These are phyloP conservation scores for Podaxis sp. DNA, from an alignment of 768 basidiomycete genomes.

Conservation along the genomic window DNA sequence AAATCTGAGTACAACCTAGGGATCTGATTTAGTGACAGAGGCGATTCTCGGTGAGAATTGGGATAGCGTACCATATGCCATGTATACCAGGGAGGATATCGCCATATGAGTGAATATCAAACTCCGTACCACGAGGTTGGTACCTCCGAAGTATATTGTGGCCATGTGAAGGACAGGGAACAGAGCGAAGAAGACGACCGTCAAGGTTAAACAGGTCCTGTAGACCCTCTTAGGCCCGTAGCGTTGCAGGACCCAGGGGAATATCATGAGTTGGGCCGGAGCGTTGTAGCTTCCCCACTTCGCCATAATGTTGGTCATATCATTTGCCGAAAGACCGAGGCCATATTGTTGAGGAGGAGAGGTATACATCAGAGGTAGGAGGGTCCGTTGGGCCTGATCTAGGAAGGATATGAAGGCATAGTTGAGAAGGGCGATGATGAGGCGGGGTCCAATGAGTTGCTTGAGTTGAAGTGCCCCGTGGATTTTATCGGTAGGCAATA, in stretches of 20 bases:
- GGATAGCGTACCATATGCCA: conserved; percentile 8
- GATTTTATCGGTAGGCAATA: conserved; percentile 4
- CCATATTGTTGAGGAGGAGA: conserved; percentile 55
- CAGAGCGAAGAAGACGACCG: conserved; percentile 17
- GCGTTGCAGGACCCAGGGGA: conserved; percentile 41
- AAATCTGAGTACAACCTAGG: conserved; percentile 13
- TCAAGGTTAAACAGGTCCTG: conserved; percentile 19
- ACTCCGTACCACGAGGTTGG: not conserved
- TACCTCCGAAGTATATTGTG: not conserved
- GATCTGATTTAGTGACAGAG: not conserved
- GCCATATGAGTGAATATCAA: conserved; percentile 10
- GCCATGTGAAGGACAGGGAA: conserved; percentile 16
- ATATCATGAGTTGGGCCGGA: conserved; percentile 46
- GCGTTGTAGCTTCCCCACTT: conserved; percentile 51
- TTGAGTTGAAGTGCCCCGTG: conserved; percentile 8
- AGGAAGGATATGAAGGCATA: conserved; percentile 29
- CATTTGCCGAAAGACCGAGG: conserved; percentile 51
- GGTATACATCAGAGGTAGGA: conserved; percentile 35
- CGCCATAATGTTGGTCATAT: conserved; percentile 53
- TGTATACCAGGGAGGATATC: conserved; percentile 8
- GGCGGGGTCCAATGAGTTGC: conserved; percentile 22
- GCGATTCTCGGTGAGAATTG: not conserved
- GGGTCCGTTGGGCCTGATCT: conserved; percentile 26
- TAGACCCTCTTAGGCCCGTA: conserved; percentile 52
- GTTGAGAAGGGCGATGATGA: conserved; percentile 25